Evolutionary conservation across 306 rosid genomes (phyloP).

Genomic region (Adenanthera pavonina): DNA sequence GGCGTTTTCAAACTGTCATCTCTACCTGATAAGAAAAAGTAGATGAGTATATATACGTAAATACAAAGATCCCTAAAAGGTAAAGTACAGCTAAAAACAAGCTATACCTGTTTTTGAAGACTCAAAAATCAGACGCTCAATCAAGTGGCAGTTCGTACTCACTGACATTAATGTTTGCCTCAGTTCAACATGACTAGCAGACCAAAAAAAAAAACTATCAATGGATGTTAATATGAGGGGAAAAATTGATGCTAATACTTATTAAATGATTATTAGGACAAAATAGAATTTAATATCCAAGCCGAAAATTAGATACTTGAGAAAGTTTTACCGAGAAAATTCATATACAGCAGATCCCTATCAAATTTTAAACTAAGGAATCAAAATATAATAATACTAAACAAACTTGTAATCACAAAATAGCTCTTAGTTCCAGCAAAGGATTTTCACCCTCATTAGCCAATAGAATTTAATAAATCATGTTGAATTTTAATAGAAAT

Average conservation of each 20-base stretch:
- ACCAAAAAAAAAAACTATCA: conserved; percentile 28
- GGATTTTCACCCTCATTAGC: conserved; percentile 9
- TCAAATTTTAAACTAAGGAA: conserved; percentile 8
- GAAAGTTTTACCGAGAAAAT: neutral
- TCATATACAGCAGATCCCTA: conserved; percentile 8
- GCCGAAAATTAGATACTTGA: neutral
- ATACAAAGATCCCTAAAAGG: conserved; percentile 17
- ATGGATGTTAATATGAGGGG: conserved; percentile 18
- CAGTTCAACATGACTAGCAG: conserved; percentile 86
- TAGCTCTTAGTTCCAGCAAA: conserved; percentile 16
- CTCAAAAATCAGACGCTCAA: conserved; percentile 92
- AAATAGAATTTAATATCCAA: neutral
- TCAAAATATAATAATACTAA: neutral
- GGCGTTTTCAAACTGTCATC: conserved; percentile 95
- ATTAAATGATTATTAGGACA: conserved; percentile 13
- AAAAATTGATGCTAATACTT: conserved; percentile 7
- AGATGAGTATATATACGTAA: conserved; percentile 34
- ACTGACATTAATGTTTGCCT: conserved; percentile 91
- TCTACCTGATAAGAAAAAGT: conserved; percentile 71
- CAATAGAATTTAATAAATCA: neutral
- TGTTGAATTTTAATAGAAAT: neutral
- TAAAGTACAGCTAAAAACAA: conserved; percentile 31
- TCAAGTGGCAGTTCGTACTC: conserved; percentile 76
- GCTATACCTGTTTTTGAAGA: conserved; percentile 85
- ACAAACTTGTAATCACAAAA: neutral